Conservation (phyloP, 2,329 filamentous ascomycete genomes). For the Epichloe gansuensis region DNA sequence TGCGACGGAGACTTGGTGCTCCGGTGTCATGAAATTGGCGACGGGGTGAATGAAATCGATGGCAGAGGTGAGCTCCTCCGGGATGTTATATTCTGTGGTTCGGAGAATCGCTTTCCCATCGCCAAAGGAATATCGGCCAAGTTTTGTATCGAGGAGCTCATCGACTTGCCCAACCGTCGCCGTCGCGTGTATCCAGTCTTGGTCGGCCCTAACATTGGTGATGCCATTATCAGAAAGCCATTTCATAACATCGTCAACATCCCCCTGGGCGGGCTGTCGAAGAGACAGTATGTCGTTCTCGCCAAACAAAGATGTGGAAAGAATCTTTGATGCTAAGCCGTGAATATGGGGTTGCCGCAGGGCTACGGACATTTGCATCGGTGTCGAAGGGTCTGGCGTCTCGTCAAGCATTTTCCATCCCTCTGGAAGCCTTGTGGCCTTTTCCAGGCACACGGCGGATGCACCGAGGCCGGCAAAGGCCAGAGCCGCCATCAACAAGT, state of each 20-base stretch:
- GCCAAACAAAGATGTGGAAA: slow-evolving; percentile 19
- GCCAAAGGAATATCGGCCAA: slow-evolving; percentile 29
- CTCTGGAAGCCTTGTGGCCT: slow-evolving; percentile 14
- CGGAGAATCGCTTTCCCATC: slow-evolving; percentile 26
- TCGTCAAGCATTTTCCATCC: slow-evolving; percentile 18
- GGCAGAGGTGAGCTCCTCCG: slow-evolving; percentile 22
- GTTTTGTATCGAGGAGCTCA: slow-evolving; percentile 26
- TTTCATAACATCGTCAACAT: slow-evolving; percentile 22
- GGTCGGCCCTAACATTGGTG: slow-evolving; percentile 17
- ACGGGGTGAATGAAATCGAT: slow-evolving; percentile 36
- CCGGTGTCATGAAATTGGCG: slow-evolving; percentile 35
- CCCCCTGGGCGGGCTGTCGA: slow-evolving; percentile 20
- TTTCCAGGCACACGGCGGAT: slow-evolving; percentile 15
- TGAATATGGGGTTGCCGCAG: slow-evolving; percentile 19
- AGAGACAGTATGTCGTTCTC: slow-evolving; percentile 23
- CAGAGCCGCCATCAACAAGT: slow-evolving; percentile 7
- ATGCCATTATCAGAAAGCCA: slow-evolving; percentile 31
- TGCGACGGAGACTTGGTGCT: slow-evolving; percentile 13
- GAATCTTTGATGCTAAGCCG: slow-evolving; percentile 14
- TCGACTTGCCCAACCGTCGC: slow-evolving; percentile 27
- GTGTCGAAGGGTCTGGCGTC: slow-evolving; percentile 12
- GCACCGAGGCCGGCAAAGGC: slow-evolving; percentile 14
- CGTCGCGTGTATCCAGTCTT: slow-evolving; percentile 30
- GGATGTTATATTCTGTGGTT: slow-evolving; percentile 31
- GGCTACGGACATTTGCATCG: slow-evolving; percentile 20